phyloP scores from a whole-genome alignment of 441 rosid genomes.

The Pelargonium myrrhifolium region DNA sequence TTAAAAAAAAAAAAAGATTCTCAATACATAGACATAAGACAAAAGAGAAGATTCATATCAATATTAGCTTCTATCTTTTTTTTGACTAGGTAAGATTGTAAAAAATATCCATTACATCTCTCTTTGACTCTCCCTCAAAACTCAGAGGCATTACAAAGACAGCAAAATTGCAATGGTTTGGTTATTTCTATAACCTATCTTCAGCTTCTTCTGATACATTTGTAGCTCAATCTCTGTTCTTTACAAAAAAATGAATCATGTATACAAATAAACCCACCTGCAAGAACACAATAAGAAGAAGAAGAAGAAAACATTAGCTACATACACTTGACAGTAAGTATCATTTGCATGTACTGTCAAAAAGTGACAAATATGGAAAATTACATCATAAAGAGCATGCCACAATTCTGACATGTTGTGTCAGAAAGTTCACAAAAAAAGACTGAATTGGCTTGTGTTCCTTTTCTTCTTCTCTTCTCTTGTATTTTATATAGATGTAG shows the following conservation, averaged over 20 bases:
- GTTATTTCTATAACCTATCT: neutral
- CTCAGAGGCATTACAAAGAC: neutral
- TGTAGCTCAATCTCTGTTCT: slow-evolving; percentile 2
- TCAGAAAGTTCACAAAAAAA: neutral
- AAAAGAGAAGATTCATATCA: slow-evolving; percentile 17
- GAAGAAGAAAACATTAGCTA: neutral
- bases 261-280: neutral
- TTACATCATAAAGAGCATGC: slow-evolving; percentile 8
- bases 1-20: too few relatives aligned
- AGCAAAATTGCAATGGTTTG: neutral
- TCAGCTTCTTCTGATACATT: neutral
- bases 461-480: neutral
- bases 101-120: slow-evolving; percentile 21
- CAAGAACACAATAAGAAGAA: neutral
- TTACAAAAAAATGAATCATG: slow-evolving; percentile 13
- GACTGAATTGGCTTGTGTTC: neutral
- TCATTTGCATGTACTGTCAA: neutral
- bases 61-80: slow-evolving; percentile 18
- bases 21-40: neutral
- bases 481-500: neutral
- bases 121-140: slow-evolving; percentile 9
- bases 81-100: slow-evolving; percentile 13
- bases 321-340: neutral
- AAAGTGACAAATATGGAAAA: neutral
- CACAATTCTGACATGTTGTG: neutral